Conservation (phyloP, 1,139 yeast genomes). For the Sporopachydermia cereana region DNA sequence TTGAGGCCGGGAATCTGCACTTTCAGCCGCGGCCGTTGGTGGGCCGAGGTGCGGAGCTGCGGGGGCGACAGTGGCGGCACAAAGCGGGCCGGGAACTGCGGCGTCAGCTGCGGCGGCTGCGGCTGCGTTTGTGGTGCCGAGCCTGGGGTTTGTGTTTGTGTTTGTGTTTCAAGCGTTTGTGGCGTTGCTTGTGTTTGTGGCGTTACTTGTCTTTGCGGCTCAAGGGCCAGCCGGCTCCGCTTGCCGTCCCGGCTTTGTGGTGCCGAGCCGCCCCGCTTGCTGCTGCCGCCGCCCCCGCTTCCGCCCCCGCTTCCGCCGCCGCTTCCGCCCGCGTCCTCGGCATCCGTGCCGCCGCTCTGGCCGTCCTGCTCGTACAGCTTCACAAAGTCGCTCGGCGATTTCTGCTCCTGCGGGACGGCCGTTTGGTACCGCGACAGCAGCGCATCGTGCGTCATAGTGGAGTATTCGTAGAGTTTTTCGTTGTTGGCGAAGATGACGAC, state of each 20-base stretch:
- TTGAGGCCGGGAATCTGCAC: conserved; percentile 25
- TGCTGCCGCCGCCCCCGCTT: not conserved
- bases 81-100: not conserved
- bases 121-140: not conserved
- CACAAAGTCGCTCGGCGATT: conserved; percentile 11
- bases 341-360: conserved; percentile 16
- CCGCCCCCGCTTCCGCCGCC: not conserved
- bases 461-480: conserved; percentile 69
- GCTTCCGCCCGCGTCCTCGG: conserved; percentile 9
- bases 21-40: conserved; percentile 25
- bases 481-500: conserved; percentile 83
- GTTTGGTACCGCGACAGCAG: conserved; percentile 43
- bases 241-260: not conserved
- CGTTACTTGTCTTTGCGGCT: no score
- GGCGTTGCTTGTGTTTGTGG: no score
- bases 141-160: not conserved
- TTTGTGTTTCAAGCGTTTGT: no score
- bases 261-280: not conserved
- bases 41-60: not conserved
- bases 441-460: conserved; percentile 57
- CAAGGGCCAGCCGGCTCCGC: not conserved
- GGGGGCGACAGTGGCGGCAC: not conserved
- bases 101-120: not conserved
- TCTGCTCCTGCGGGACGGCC: conserved; percentile 22
- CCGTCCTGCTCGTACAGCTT: conserved; percentile 15